These are phyloP conservation scores for Arthroderma uncinatum DNA, from an alignment of 2,329 filamentous ascomycete genomes.

Conservation along the genomic window DNA sequence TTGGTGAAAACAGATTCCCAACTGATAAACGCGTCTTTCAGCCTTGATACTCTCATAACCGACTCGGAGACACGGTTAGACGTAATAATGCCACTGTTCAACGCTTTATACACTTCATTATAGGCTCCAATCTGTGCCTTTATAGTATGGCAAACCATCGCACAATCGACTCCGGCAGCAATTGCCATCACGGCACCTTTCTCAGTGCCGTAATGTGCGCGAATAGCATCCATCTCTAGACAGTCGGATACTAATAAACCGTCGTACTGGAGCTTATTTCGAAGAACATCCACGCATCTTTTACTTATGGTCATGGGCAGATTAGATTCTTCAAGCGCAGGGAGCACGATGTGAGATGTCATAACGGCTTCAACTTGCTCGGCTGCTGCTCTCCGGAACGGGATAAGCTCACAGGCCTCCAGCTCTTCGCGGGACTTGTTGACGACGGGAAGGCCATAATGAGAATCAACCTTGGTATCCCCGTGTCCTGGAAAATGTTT, in stretches of 20 bases:
- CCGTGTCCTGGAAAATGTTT: slow-evolving; percentile 40
- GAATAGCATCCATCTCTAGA: slow-evolving; percentile 37
- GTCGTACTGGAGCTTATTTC: slow-evolving; percentile 34
- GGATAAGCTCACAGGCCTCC: slow-evolving; percentile 34
- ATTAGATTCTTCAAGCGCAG: slow-evolving; percentile 24
- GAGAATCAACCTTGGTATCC: slow-evolving; percentile 36
- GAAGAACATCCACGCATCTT: slow-evolving; percentile 29
- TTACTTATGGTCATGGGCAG: slow-evolving; percentile 33
- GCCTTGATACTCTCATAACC: slow-evolving; percentile 23
- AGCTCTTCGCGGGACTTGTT: slow-evolving; percentile 28
- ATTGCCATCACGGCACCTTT: slow-evolving; percentile 33
- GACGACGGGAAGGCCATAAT: slow-evolving; percentile 34
- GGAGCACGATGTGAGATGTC: slow-evolving; percentile 37
- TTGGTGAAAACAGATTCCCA: slow-evolving; percentile 24
- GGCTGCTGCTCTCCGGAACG: slow-evolving; percentile 33
- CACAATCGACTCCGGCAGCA: slow-evolving; percentile 35
- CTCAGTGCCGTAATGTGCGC: slow-evolving; percentile 32
- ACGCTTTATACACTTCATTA: slow-evolving; percentile 28
- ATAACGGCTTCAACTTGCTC: slow-evolving; percentile 36
- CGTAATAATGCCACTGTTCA: slow-evolving; percentile 27
- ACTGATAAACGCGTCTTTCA: slow-evolving; percentile 30
- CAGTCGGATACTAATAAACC: slow-evolving; percentile 38
- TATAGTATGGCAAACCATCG: slow-evolving; percentile 39
- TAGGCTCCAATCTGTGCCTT: slow-evolving; percentile 33
- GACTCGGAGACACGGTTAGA: slow-evolving; percentile 26